Evolutionary conservation across 208 protist genomes (phyloP), one percentile per base, ranked within the genome.

Genomic region (Sergeia podlipaevii): DNA sequence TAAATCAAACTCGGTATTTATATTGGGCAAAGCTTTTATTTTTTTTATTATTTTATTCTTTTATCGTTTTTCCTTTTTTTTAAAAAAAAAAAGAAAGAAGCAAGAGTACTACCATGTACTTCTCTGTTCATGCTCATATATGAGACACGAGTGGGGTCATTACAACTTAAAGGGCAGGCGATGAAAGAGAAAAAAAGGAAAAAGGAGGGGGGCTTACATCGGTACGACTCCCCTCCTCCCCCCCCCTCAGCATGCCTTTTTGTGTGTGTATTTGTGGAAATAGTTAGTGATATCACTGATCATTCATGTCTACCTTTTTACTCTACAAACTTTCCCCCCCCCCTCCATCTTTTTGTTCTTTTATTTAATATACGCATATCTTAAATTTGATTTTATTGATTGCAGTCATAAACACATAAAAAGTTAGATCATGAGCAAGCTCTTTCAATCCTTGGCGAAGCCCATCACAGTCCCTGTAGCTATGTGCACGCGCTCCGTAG

Each of bases 391-490:
- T n/a, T n/a, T n/a, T n/a, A n/a, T n/a, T n/a, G n/a, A n/a, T n/a
- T n/a, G n/a, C n/a, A 63, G 26, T 41, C 17, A 27, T 36, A 59
- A 23, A 24, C 8, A 50, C 27, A 5, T 20, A 3, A 68, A 11
- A n/a, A n/a, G n/a, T n/a, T n/a, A n/a, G n/a, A n/a, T n/a, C 32
- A 77, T 80, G 67, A 73, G 64, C 30, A 75, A 65, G 28, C 11
- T 75, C 39, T 27, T 71, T 17, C 57, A 47, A 3, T 47, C 52
- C 2, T 36, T 82, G 29, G 63, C 64, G 7, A 84, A 78, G 52
- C 83, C 79, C 10, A 57, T 85, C 51, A 73, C 57, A 27, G 62
- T 70, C 38, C 55, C 79, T 7, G 78, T 85, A 13, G 61, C 73
- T 11, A 62, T 60, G 4, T 77, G 73, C 65, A 48, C 29, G 26